Conservation (phyloP, 352 stramenopile species). For the Phytophthora syringae region DNA sequence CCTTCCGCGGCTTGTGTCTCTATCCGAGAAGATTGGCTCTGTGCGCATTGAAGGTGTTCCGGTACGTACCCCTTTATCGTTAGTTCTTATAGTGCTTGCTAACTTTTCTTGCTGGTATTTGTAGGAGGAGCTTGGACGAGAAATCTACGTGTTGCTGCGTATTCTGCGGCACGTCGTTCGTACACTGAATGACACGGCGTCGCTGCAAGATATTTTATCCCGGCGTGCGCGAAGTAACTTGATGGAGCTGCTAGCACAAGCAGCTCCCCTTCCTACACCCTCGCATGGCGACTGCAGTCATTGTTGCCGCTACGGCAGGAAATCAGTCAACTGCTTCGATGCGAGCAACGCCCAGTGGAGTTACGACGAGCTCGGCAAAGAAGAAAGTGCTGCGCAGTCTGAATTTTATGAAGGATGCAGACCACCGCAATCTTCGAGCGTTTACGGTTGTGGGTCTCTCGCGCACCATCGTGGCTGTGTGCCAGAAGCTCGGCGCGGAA, state of each 20-base stretch:
- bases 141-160: conserved; percentile 77
- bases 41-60: conserved; percentile 72
- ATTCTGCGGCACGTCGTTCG: conserved; percentile 69
- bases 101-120: background rate
- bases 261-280: conserved; percentile 75
- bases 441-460: conserved; percentile 73
- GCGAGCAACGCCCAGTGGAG: conserved; percentile 12
- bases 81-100: background rate
- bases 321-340: conserved; percentile 12
- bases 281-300: conserved; percentile 56
- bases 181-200: conserved; percentile 52
- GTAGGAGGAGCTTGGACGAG: conserved; percentile 69
- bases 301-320: conserved; percentile 49
- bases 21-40: conserved; percentile 72
- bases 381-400: conserved; percentile 56
- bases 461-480: conserved; percentile 64
- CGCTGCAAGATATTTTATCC: conserved; percentile 60
- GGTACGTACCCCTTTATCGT: conserved; percentile 36
- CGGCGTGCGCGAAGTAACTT: conserved; percentile 44
- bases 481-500: conserved; percentile 65
- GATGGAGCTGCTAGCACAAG: conserved; percentile 58
- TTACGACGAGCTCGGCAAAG: conserved; percentile 27
- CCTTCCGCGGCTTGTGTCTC: conserved; percentile 53
- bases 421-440: conserved; percentile 56
- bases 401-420: conserved; percentile 52